Evolutionary conservation across 2,329 filamentous ascomycete genomes (phyloP).

Genomic region (Botrytis cinerea): DNA sequence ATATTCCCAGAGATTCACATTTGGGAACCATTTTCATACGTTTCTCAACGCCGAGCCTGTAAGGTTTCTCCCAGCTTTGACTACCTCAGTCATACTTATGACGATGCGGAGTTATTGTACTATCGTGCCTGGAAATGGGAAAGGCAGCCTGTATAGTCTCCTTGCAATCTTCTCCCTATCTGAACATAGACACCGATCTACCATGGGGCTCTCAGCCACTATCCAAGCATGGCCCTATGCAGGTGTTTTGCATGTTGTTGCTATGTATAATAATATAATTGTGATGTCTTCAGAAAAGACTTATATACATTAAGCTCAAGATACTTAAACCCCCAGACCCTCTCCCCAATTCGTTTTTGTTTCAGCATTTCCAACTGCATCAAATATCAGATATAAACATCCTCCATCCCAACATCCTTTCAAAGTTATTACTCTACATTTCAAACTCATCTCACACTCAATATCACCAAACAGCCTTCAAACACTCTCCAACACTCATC

Average conservation of each 20-base stretch:
- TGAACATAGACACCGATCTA: conserved; percentile 20
- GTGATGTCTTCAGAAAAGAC: conserved; percentile 14
- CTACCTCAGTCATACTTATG: conserved; percentile 23
- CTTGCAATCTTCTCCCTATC: conserved; percentile 9
- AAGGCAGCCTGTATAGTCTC: conserved; percentile 5
- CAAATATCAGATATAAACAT: conserved; percentile 22
- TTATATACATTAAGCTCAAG: not conserved
- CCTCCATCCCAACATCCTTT: conserved; percentile 9
- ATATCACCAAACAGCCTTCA: not conserved
- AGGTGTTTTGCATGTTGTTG: conserved; percentile 23
- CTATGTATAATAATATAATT: conserved; percentile 16
- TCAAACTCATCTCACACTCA: not conserved
- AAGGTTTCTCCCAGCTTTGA: conserved; percentile 19
- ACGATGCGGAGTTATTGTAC: conserved; percentile 13
- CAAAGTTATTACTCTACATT: not conserved
- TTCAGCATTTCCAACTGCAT: conserved; percentile 22
- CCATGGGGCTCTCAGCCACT: conserved; percentile 22
- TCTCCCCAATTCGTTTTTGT: conserved; percentile 16
- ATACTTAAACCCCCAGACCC: conserved; percentile 21
- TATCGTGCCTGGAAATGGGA: conserved; percentile 2
- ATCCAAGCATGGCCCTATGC: conserved; percentile 19
- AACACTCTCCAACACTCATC: not conserved
- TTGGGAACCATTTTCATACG: conserved; percentile 10
- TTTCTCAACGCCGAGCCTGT: conserved; percentile 7
- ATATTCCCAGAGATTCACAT: conserved; percentile 13